phyloP scores from a whole-genome alignment of 2,329 filamentous ascomycete species.

The Dactylonectria estremocensis region DNA sequence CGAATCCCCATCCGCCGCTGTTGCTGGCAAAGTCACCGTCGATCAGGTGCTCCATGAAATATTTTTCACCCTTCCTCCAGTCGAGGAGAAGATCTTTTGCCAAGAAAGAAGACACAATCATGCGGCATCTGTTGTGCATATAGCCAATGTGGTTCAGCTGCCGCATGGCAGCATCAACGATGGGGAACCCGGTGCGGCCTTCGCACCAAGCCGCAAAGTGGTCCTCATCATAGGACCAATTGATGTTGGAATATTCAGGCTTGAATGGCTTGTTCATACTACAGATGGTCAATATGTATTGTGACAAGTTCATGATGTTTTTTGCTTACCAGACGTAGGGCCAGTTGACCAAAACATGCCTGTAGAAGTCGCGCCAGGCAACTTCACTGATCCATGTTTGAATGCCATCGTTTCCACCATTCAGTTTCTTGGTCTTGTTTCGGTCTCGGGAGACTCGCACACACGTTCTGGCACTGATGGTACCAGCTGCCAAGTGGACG shows the following conservation, averaged over 20 bases:
- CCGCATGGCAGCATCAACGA: slow-evolving; percentile 90
- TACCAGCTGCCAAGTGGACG: slow-evolving; percentile 80
- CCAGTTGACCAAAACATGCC: slow-evolving; percentile 87
- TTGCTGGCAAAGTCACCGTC: slow-evolving; percentile 88
- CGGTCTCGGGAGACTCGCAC: slow-evolving; percentile 73
- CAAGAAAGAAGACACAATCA: slow-evolving; percentile 87
- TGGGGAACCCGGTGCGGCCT: slow-evolving; percentile 84
- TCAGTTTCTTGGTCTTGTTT: slow-evolving; percentile 76
- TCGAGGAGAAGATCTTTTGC: slow-evolving; percentile 86
- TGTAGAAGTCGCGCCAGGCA: slow-evolving; percentile 92
- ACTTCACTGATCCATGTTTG: slow-evolving; percentile 85
- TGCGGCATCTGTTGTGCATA: slow-evolving; percentile 90
- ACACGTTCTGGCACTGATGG: slow-evolving; percentile 77
- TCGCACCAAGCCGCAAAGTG: slow-evolving; percentile 82
- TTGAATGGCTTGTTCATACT: slow-evolving; percentile 78
- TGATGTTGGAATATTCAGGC: slow-evolving; percentile 85
- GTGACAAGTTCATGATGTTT: not conserved
- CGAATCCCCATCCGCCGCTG: slow-evolving; percentile 73
- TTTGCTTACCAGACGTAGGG: slow-evolving; percentile 80
- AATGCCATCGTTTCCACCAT: slow-evolving; percentile 77
- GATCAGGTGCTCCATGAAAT: slow-evolving; percentile 86
- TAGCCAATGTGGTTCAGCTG: slow-evolving; percentile 78
- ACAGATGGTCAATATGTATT: slow-evolving; percentile 12
- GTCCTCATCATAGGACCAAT: slow-evolving; percentile 82
- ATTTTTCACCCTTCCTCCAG: slow-evolving; percentile 86